Percentiles rank a stretch among this genome's conserved stretches.
Evolutionary conservation across 768 basidiomycete genomes (phyloP).

Genomic region (Chlorophyllum brunneum): DNA sequence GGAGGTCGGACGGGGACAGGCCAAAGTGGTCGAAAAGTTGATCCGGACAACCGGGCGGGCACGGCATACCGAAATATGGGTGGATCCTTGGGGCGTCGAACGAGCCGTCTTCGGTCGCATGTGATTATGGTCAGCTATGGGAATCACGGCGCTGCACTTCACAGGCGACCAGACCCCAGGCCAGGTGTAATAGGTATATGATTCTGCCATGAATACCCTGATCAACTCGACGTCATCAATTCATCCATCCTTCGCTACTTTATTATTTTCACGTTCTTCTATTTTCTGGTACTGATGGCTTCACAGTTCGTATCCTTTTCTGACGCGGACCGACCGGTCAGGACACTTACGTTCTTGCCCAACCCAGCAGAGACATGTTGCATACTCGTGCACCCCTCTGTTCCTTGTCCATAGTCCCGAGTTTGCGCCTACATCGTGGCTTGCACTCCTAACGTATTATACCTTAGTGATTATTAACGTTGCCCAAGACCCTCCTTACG

Average conservation of each 20-base stretch:
- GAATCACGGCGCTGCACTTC: no score
- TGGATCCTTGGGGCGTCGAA: slow-evolving; percentile 74
- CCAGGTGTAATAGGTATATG: no score
- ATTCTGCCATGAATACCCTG: no score
- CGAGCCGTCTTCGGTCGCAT: slow-evolving; percentile 63
- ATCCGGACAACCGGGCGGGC: slow-evolving; percentile 46
- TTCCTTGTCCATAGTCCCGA: slow-evolving; percentile 1
- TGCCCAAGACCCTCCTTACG: slow-evolving; percentile 11
- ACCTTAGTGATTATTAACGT: slow-evolving; percentile 4
- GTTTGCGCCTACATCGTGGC: slow-evolving; percentile 1
- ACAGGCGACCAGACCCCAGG: no score
- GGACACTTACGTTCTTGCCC: not conserved
- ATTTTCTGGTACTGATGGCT: no score
- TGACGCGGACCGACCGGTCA: no score
- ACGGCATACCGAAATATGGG: slow-evolving; percentile 60
- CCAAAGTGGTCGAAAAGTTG: slow-evolving; percentile 54
- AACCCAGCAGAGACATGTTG: slow-evolving; percentile 3
- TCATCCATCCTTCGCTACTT: no score
- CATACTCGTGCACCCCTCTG: slow-evolving; percentile 9
- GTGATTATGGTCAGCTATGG: slow-evolving; percentile 25
- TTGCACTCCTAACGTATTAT: not conserved
- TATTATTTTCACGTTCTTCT: no score
- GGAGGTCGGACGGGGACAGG: slow-evolving; percentile 79
- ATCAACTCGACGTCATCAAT: no score
- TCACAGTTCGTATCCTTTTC: no score